phyloP scores from a whole-genome alignment of 805 yeast genomes.

The Starmerella kuoi region DNA sequence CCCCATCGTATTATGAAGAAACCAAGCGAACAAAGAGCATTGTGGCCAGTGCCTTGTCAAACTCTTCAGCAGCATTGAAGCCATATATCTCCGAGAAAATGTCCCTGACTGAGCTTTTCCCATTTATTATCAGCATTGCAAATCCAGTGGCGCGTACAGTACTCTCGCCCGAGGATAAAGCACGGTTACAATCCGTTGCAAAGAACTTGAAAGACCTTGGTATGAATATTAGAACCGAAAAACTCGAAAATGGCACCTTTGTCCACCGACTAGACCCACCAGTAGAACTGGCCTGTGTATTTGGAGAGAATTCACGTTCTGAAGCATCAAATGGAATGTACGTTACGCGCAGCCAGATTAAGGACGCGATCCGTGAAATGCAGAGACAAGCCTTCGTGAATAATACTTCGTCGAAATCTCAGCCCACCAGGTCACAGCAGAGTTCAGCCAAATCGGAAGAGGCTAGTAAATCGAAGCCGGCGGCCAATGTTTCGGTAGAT shows the following conservation, averaged over 20 bases:
- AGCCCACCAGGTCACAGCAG: not conserved
- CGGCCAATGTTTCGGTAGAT: not conserved
- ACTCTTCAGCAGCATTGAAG: slow-evolving; percentile 14
- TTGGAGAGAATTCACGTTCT: slow-evolving; percentile 7
- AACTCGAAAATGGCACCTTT: slow-evolving; percentile 25
- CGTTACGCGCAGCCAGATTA: slow-evolving; percentile 11
- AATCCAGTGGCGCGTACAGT: slow-evolving; percentile 21
- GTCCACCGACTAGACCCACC: slow-evolving; percentile 29
- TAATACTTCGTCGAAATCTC: slow-evolving; percentile 4
- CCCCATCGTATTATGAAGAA: slow-evolving; percentile 23
- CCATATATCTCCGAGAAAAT: slow-evolving; percentile 10
- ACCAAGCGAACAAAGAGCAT: slow-evolving; percentile 27
- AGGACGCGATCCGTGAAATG: slow-evolving; percentile 4
- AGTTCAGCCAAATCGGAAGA: too few relatives aligned
- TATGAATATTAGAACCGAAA: slow-evolving; percentile 21
- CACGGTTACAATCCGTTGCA: slow-evolving; percentile 18
- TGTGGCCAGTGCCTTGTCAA: slow-evolving; percentile 22
- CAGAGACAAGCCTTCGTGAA: too few relatives aligned
- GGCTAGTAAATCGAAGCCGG: not conserved
- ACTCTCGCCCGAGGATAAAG: slow-evolving; percentile 15
- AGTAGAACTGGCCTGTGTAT: slow-evolving; percentile 23
- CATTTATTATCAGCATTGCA: slow-evolving; percentile 24
- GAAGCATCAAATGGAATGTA: slow-evolving; percentile 8
- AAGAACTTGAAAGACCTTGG: slow-evolving; percentile 22
- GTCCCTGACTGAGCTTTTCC: slow-evolving; percentile 26